A percentile compares a stretch with the other conserved stretches of the same genome.
phyloP scores from a whole-genome alignment of 768 basidiomycete species.

The Lactifluus volemus region DNA sequence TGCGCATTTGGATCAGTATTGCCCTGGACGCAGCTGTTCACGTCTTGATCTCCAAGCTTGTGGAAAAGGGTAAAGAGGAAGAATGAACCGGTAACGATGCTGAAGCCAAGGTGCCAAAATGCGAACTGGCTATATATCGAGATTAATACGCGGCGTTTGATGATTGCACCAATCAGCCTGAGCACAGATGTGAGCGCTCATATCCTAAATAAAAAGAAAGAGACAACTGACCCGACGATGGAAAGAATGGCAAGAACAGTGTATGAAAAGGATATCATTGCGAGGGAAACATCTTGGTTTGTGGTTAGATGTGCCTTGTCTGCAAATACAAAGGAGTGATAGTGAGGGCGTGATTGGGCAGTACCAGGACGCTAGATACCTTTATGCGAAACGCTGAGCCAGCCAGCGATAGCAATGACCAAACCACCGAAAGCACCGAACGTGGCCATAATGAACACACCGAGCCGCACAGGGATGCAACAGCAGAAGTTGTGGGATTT shows the following conservation, averaged over 20 bases:
- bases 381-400: slow-evolving; percentile 37
- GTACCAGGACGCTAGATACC: slow-evolving; percentile 28
- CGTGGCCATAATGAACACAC: slow-evolving; percentile 48
- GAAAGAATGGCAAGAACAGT: slow-evolving; percentile 7
- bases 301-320: slow-evolving; percentile 3
- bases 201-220: no score
- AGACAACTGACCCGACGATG: slow-evolving; percentile 14
- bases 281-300: slow-evolving; percentile 13
- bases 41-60: slow-evolving; percentile 29
- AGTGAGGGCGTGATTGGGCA: not conserved
- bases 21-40: slow-evolving; percentile 33
- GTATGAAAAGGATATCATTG: slow-evolving; percentile 5
- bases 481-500: slow-evolving; percentile 53
- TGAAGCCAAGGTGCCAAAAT: slow-evolving; percentile 37
- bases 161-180: slow-evolving; percentile 39
- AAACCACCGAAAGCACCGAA: slow-evolving; percentile 36
- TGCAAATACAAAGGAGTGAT: not conserved
- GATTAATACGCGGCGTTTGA: slow-evolving; percentile 35
- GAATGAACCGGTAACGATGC: slow-evolving; percentile 41
- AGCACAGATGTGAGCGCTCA: not conserved
- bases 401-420: slow-evolving; percentile 37
- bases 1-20: slow-evolving; percentile 24
- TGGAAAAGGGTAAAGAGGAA: slow-evolving; percentile 39
- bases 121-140: slow-evolving; percentile 37
- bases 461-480: slow-evolving; percentile 57